These are phyloP conservation scores for Citrus reticulata DNA, from an alignment of 345 rosid species.

Conservation along the genomic window DNA sequence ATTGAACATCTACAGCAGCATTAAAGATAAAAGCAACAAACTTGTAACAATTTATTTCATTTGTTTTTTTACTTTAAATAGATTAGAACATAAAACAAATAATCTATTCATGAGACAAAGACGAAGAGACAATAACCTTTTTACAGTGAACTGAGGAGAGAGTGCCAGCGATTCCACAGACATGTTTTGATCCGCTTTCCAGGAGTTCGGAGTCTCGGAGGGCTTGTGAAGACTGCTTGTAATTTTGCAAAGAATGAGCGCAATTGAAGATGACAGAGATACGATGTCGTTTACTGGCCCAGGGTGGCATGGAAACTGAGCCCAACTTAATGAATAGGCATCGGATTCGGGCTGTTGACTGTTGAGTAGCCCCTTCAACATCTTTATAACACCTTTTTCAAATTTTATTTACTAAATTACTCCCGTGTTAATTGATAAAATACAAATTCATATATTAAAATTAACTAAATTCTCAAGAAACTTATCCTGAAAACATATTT, in stretches of 20 bases:
- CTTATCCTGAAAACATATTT: no score
- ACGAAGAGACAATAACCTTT: constrained; percentile 1
- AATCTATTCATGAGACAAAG: not conserved
- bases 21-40: not conserved
- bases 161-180: not conserved
- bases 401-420: no score
- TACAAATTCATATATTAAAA: no score
- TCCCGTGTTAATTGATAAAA: no score
- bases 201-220: not conserved
- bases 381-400: no score
- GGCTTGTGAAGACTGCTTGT: not conserved
- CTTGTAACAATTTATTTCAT: not conserved
- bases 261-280: not conserved
- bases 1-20: constrained; percentile 8
- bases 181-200: not conserved
- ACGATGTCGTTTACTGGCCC: constrained; percentile 9
- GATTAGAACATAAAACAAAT: not conserved
- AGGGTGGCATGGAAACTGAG: not conserved
- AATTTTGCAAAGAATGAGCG: not conserved
- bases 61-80: not conserved
- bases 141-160: constrained; percentile 1
- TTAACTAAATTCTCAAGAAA: no score
- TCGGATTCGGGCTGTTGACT: no score
- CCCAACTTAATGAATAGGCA: no score
- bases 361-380: no score